A percentile compares a stretch with the other conserved stretches of the same genome.
Conservation (phyloP, 345 rosid genomes). For the Turritis glabra region DNA sequence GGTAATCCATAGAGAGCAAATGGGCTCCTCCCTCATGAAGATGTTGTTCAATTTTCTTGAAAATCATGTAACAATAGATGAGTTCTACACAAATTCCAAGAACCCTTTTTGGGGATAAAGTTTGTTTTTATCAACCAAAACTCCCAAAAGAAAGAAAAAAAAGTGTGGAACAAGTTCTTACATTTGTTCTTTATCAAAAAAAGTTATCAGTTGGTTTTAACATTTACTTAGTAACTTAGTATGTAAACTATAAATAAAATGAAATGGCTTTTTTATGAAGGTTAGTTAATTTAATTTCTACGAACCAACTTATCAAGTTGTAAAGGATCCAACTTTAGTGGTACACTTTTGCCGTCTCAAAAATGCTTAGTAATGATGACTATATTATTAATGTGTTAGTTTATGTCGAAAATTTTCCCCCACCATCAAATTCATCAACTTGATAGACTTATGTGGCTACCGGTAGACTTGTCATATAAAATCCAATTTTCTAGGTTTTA, state of each 20-base stretch:
- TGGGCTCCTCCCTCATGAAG: too few species aligned
- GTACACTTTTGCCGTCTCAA: neutral
- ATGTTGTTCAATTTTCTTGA: too few species aligned
- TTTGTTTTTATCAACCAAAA: too few species aligned
- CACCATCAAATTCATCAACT: slow-evolving; percentile 4
- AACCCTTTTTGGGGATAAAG: too few species aligned
- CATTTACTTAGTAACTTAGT: neutral
- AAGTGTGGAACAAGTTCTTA: neutral
- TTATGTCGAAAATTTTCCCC: neutral
- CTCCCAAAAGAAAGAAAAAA: too few species aligned
- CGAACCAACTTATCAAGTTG: slow-evolving; percentile 17
- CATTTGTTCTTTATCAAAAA: slow-evolving; percentile 4
- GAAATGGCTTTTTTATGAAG: neutral
- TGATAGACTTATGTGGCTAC: neutral
- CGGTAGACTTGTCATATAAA: too few species aligned
- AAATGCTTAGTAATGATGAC: slow-evolving; percentile 31
- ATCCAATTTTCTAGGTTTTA: neutral
- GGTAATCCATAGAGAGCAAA: too few species aligned
- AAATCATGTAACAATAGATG: too few species aligned
- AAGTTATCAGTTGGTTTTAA: neutral
- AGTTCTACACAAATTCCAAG: too few species aligned
- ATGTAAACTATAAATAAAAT: neutral
- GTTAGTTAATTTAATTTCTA: neutral
- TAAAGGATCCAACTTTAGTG: slow-evolving; percentile 24
- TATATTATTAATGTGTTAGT: neutral